Evolutionary conservation across 768 basidiomycete genomes (phyloP).

Genomic region (Naganishia kalamii): DNA sequence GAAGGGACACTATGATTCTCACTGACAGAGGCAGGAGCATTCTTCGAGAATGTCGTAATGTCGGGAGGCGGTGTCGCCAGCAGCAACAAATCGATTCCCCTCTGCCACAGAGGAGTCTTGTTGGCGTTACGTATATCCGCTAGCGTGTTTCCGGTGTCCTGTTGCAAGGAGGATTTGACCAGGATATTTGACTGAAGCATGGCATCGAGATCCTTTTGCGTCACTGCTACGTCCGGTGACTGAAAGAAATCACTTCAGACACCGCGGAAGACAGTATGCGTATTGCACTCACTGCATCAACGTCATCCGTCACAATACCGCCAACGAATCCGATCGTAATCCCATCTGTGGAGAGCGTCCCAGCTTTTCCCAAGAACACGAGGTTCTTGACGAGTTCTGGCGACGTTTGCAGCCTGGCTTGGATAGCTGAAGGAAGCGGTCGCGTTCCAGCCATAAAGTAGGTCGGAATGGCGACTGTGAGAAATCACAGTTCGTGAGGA

Average conservation of each 20-base stretch:
- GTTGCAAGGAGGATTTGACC: constrained; percentile 50
- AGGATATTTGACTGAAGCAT: constrained; percentile 64
- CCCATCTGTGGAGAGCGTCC: constrained; percentile 69
- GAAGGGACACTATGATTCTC: neutral
- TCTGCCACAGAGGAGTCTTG: constrained; percentile 8
- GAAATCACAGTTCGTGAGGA: neutral
- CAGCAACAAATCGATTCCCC: constrained; percentile 5
- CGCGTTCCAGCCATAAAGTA: constrained; percentile 86
- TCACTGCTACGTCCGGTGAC: constrained; percentile 3
- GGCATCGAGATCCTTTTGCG: constrained; percentile 54
- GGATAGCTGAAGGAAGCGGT: constrained; percentile 64
- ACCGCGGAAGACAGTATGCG: neutral
- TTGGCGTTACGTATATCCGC: constrained; percentile 51
- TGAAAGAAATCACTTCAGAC: constrained; percentile 31
- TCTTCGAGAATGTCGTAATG: neutral
- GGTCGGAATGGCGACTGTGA: constrained; percentile 72
- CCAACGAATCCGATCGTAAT: constrained; percentile 77
- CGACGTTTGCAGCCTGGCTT: constrained; percentile 61
- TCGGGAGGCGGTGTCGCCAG: neutral
- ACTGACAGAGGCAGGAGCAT: neutral
- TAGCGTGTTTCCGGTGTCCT: constrained; percentile 48
- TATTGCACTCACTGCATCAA: neutral
- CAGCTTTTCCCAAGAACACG: constrained; percentile 74
- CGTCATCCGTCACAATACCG: constrained; percentile 47
- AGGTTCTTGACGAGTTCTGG: constrained; percentile 72